Percentiles rank a stretch among this genome's conserved stretches.
Evolutionary conservation across 805 yeast genomes (phyloP).

Genomic region (Wickerhamiella kazuoi): DNA sequence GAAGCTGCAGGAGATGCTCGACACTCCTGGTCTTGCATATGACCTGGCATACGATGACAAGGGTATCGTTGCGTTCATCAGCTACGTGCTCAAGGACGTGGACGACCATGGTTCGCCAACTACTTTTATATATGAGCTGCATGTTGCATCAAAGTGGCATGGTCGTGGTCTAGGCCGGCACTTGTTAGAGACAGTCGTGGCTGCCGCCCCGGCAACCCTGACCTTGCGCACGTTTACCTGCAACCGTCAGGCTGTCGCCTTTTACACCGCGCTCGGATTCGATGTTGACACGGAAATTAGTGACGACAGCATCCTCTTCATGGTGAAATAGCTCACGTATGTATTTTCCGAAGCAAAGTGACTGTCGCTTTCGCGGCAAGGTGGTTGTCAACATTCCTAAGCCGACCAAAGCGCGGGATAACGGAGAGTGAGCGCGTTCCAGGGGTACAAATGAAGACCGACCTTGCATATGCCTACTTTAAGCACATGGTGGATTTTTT

Average conservation of each 20-base stretch:
- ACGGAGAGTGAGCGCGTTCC: no score
- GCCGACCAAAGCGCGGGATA: no score
- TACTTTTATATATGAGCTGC: slow-evolving; percentile 17
- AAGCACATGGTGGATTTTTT: no score
- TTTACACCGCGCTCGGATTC: slow-evolving; percentile 14
- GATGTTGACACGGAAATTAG: background rate
- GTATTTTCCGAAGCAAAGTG: background rate
- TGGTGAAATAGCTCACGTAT: background rate
- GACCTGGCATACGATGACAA: slow-evolving; percentile 1
- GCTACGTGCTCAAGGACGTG: slow-evolving; percentile 8
- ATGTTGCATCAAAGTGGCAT: slow-evolving; percentile 8
- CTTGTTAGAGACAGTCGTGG: slow-evolving; percentile 9
- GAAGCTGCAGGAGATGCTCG: slow-evolving; percentile 15
- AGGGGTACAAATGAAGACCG: no score
- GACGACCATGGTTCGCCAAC: slow-evolving; percentile 9
- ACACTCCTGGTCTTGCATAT: slow-evolving; percentile 10
- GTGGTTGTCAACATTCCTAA: no score
- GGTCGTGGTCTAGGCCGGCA: slow-evolving; percentile 13
- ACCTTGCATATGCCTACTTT: no score
- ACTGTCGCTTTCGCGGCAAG: no score
- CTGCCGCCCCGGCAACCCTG: slow-evolving; percentile 5
- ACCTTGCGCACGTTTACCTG: slow-evolving; percentile 14
- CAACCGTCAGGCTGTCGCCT: slow-evolving; percentile 12
- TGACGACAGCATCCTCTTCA: background rate
- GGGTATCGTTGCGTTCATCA: slow-evolving; percentile 9